Percentiles rank a stretch among this genome's conserved stretches.
phyloP scores from a whole-genome alignment of 176 grass and related monocot species.

The Rhynchospora pubera region DNA sequence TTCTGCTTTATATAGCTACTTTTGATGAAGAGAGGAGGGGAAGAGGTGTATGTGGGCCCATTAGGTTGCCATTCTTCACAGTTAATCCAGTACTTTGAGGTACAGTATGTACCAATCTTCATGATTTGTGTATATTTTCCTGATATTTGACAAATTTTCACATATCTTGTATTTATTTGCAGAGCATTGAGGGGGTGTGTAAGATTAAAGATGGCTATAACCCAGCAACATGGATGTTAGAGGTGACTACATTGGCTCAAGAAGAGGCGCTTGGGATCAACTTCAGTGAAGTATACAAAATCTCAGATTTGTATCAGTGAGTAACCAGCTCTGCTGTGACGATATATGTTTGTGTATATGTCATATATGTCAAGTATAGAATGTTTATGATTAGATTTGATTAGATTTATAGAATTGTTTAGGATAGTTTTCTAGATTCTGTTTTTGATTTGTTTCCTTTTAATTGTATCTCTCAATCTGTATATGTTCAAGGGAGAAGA shows the following conservation, averaged over 20 bases:
- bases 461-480: too few species aligned
- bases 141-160: neutral
- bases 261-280: slow-evolving; percentile 54
- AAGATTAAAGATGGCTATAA: slow-evolving; percentile 74
- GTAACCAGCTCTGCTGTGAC: neutral
- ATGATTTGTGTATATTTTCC: neutral
- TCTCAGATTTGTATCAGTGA: slow-evolving; percentile 68
- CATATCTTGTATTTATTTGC: neutral
- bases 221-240: slow-evolving; percentile 92
- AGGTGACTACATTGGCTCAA: slow-evolving; percentile 55
- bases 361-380: too few species aligned
- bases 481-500: too few species aligned
- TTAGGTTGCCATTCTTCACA: slow-evolving; percentile 64
- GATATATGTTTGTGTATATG: too few species aligned
- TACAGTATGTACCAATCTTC: slow-evolving; percentile 25
- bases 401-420: too few species aligned
- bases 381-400: too few species aligned
- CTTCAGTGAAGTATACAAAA: slow-evolving; percentile 57
- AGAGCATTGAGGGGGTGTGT: slow-evolving; percentile 56
- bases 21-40: slow-evolving; percentile 86
- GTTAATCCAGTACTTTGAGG: slow-evolving; percentile 89
- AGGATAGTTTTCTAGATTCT: too few species aligned
- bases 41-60: slow-evolving; percentile 91
- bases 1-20: slow-evolving; percentile 47
- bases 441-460: too few species aligned